These are phyloP conservation scores for Murraya paniculata DNA, from an alignment of 345 rosid genomes.

Conservation along the genomic window DNA sequence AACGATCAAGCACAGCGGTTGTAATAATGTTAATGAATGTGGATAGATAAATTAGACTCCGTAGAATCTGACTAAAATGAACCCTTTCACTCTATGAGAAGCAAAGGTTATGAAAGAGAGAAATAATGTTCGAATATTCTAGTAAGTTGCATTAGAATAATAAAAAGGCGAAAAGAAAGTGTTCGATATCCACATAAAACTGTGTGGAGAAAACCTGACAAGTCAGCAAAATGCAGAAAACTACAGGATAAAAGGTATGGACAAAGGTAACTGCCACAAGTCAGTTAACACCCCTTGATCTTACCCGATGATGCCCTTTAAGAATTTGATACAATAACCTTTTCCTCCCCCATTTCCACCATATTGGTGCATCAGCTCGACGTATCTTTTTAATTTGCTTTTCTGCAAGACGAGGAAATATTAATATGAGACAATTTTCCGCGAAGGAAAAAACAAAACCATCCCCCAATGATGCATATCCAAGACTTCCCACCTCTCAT, in stretches of 20 bases:
- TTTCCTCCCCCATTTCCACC: conserved; percentile 86
- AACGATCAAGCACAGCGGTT: not conserved
- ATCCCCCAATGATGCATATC: not conserved
- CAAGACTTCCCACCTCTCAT: not conserved
- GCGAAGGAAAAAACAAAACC: not conserved
- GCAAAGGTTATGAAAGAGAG: not conserved
- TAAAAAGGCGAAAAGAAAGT: no score
- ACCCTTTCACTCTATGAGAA: not conserved
- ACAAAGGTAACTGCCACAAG: not conserved
- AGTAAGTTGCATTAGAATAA: not conserved
- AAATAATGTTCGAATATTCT: not conserved
- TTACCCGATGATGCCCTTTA: conserved; percentile 37
- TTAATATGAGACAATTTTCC: not conserved
- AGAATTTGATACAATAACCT: conserved; percentile 52
- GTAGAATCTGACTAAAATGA: not conserved
- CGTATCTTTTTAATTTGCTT: conserved; percentile 49
- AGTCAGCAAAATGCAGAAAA: conserved; percentile 15
- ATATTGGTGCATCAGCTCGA: conserved; percentile 41
- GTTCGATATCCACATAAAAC: not conserved
- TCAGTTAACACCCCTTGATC: conserved; percentile 9
- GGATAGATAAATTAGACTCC: not conserved
- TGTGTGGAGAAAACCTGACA: not conserved
- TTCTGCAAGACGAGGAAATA: conserved; percentile 34
- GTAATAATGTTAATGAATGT: not conserved
- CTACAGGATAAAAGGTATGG: not conserved